Evolutionary conservation across 495 filamentous ascomycete genomes (phyloP), one percentile per base, ranked within the genome.

Genomic region (Talaromyces borbonicus): DNA sequence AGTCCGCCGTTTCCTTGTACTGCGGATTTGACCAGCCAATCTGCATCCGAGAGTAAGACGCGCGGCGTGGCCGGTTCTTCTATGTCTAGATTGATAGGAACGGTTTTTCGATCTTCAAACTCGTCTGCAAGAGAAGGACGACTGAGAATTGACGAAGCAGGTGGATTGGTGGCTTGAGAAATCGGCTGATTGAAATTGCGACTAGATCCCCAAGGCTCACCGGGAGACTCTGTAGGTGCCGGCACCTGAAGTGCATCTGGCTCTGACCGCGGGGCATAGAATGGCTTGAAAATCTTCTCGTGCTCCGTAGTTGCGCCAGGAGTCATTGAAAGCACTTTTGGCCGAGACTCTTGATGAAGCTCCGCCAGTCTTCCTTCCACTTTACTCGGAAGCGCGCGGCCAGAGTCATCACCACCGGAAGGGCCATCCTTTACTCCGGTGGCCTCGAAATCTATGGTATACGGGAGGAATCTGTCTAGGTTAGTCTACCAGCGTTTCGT

Each of bases 1-100:
- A 96, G 73, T 18, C 87, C 90, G 12, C 87, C 89, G 61, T 96
- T 96, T 33, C 89, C 89, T 60, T 90, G 87, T 43, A 92, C 81
- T 0, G 87, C 84, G 20, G 78, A 79, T 52, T 85, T 83, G 16
- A 96, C 74, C n/a, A 73, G 82, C 87, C 87, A 96, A 45, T 80
- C 71, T 8, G 79, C 79, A 33, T 72, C 60, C 12, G 79, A 81
- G 51, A 85, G 83, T 8, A 66, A 66, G 9, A 76, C 71, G 14
- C 78, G 75, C 41, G 86, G 83, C 41, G 37, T 53, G 4, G 51
- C 18, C 2, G 40, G 48, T 4, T 51, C 53, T 24, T 47, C 43
- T 25, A 42, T 19, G 15, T 44, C 53, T 8, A 48, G 52, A 39
- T 51, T 50, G 2, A n/a, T n/a, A n/a, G n/a, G n/a, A n/a, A 46